Percentiles rank a stretch among this genome's conserved stretches.
Conservation (phyloP, 1,284 basidiomycete species). For the Ustilago crameri region DNA sequence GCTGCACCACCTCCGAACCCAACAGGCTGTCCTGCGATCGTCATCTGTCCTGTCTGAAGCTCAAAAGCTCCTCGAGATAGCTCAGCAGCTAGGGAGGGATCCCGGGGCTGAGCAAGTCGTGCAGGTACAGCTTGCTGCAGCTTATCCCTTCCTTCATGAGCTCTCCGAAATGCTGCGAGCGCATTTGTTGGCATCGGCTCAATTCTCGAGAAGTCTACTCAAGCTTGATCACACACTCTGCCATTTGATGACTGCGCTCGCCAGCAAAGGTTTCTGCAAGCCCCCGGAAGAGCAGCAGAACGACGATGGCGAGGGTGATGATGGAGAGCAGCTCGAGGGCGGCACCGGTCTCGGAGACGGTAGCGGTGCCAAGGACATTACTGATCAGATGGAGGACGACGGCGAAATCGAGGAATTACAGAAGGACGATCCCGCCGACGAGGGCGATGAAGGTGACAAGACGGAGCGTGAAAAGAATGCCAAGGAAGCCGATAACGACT, state of each 20-base stretch:
- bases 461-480: conserved; percentile 72
- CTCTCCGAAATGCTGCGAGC: conserved; percentile 70
- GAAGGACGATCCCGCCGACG: conserved; percentile 74
- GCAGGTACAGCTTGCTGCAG: conserved; percentile 31
- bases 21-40: conserved; percentile 38
- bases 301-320: conserved; percentile 49
- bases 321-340: conserved; percentile 60
- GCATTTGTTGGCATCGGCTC: conserved; percentile 64
- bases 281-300: conserved; percentile 58
- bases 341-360: conserved; percentile 67
- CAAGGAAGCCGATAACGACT: conserved; percentile 73
- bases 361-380: conserved; percentile 71
- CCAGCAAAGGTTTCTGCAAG: conserved; percentile 84
- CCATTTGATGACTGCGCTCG: conserved; percentile 79
- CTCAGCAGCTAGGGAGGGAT: conserved; percentile 19
- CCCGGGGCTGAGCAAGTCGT: conserved; percentile 19
- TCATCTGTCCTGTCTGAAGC: conserved; percentile 38
- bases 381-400: conserved; percentile 74
- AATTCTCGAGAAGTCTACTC: conserved; percentile 82
- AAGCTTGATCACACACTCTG: conserved; percentile 85
- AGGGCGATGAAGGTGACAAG: conserved; percentile 70
- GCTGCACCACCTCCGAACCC: conserved; percentile 21
- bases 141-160: conserved; percentile 59
- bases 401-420: conserved; percentile 93
- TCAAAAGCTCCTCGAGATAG: conserved; percentile 18